A percentile compares a stretch with the other conserved stretches of the same genome.
These are phyloP conservation scores for Tetracladium maxilliforme DNA, from an alignment of 2,329 filamentous ascomycete species.

Conservation along the genomic window DNA sequence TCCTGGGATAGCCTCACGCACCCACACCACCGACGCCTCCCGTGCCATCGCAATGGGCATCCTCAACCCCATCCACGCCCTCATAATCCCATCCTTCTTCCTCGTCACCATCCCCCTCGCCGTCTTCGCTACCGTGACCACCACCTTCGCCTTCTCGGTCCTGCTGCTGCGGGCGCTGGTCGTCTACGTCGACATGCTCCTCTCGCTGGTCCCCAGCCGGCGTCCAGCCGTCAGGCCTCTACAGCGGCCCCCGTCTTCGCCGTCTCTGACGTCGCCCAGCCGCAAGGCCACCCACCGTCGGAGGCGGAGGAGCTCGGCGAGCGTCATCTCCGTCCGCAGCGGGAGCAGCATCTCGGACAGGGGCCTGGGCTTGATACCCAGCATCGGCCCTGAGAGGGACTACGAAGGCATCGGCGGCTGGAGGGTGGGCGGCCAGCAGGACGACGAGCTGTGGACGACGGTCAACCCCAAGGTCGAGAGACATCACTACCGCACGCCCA, in stretches of 20 bases:
- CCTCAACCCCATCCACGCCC: too few species aligned
- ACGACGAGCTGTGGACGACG: slow-evolving; percentile 28
- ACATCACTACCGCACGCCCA: slow-evolving; percentile 30
- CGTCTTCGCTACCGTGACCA: slow-evolving; percentile 48
- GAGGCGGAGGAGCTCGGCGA: slow-evolving; percentile 12
- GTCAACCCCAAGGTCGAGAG: slow-evolving; percentile 29
- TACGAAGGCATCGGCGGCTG: slow-evolving; percentile 46
- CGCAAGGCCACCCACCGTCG: slow-evolving; percentile 4
- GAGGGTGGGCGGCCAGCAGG: slow-evolving; percentile 24
- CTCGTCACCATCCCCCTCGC: slow-evolving; percentile 48
- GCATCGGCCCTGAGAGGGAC: slow-evolving; percentile 35
- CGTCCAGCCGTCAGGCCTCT: slow-evolving; percentile 16
- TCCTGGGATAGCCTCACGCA: too few species aligned
- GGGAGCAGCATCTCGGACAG: too few species aligned
- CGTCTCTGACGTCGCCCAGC: slow-evolving; percentile 4
- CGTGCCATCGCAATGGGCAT: too few species aligned
- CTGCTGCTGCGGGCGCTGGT: slow-evolving; percentile 44
- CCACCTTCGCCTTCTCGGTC: slow-evolving; percentile 43
- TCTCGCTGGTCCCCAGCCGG: slow-evolving; percentile 40
- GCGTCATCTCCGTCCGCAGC: slow-evolving; percentile 16
- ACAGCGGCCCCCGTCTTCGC: slow-evolving; percentile 10
- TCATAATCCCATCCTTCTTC: slow-evolving; percentile 47
- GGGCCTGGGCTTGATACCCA: slow-evolving; percentile 25
- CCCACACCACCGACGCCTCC: too few species aligned
- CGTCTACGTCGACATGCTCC: slow-evolving; percentile 47